Base-by-base conservation (phyloP, 2,329 filamentous ascomycete genomes). In the Byssoonygena ceratinophila region DNA sequence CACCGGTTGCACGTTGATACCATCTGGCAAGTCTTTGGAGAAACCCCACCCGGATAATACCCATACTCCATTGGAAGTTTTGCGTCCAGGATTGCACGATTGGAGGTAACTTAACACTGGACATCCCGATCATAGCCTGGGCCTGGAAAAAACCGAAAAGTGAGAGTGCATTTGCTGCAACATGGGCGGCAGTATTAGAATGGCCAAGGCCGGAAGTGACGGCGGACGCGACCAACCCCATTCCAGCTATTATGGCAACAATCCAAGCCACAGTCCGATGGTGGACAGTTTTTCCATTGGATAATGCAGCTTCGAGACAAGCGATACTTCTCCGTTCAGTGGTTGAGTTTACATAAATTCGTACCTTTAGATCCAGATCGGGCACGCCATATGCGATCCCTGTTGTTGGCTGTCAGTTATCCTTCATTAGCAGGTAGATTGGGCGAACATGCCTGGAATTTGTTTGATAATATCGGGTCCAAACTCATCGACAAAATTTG, bases 61-160 rank as follows among this genome's bases (percentile, higher is more conserved):
- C 91, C 87, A 97, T 92, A 64, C 85, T 94, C 91, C 91, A 97
- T 66, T 94, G 86, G 73, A 97, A 96, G 71, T 96, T 91, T 71
- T 96, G 90, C 1, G 90, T 95, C 91, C 91, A 97, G 0, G 90
- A 79, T 63, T 86, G 79, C 51, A 94, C 91, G 56, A 95, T 86
- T 0, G 91, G 91, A 8, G 91, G 91, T 51, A 95, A 78, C 43
- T 77, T 76, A 12, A 96, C 84, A 18, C 84, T 80, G 51, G 84
- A 87, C 69, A 96, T 83, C 58, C 90, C 90, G 62, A 95, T 76
- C 69, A 96, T 88, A 23, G 91, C 90, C 70, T 95, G 90, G 3
- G 87, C 82, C 71, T 97, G 91, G 77, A 96, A 95, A 71, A 92
- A 96, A 56, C 85, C 81, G 66, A 95, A 94, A 27, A 97, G 81